phyloP scores from a whole-genome alignment of 192 early-diverging fungal genomes.

The Fimicolochytrium jonesii region DNA sequence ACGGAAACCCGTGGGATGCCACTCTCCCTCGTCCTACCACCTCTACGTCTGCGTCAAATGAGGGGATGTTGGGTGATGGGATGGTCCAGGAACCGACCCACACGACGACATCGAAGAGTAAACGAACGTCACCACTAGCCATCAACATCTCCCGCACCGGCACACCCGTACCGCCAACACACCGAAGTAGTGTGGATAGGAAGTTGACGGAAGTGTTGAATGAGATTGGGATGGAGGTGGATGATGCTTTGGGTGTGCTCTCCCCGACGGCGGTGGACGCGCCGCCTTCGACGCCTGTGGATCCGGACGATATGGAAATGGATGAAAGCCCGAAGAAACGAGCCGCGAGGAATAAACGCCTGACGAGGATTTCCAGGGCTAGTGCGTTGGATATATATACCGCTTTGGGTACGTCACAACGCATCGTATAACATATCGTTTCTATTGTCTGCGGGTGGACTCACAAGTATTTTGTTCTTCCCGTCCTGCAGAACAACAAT shows the following conservation, averaged over 20 bases:
- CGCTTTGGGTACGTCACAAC: too few species aligned
- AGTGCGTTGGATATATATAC: constrained; percentile 14
- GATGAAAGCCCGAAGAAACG: not conserved
- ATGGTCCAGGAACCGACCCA: too few species aligned
- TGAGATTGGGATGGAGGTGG: constrained; percentile 20
- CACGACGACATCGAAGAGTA: too few species aligned
- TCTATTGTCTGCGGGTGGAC: too few species aligned
- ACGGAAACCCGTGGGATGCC: not conserved
- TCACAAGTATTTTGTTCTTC: too few species aligned
- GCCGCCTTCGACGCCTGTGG: not conserved
- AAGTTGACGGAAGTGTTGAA: constrained; percentile 13
- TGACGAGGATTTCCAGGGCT: constrained; percentile 12
- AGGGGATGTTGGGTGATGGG: not conserved
- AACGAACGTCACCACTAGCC: not conserved
- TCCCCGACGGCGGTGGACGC: not conserved
- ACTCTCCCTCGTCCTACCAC: too few species aligned
- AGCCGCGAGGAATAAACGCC: not conserved
- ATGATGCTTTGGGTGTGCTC: constrained; percentile 21
- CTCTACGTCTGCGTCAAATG: not conserved
- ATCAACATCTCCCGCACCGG: not conserved
- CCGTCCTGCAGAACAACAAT: too few species aligned
- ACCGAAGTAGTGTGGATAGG: constrained; percentile 8
- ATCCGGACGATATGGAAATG: not conserved
- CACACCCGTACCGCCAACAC: not conserved
- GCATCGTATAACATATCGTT: too few species aligned